These are phyloP conservation scores for Colletotrichum sp. DNA, from an alignment of 2,329 filamentous ascomycete genomes.

Conservation along the genomic window DNA sequence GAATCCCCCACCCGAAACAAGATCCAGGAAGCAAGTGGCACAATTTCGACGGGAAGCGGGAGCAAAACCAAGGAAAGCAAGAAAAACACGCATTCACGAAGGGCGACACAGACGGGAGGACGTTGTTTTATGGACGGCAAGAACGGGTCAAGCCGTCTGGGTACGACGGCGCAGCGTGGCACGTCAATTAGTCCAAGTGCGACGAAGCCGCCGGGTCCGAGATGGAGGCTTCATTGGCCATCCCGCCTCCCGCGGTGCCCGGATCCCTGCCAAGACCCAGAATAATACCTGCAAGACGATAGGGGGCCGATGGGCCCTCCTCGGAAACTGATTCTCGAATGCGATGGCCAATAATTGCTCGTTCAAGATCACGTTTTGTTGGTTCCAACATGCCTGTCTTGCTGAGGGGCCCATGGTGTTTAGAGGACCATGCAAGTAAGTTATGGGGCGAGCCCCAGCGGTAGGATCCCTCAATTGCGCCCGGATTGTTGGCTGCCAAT, in stretches of 20 bases:
- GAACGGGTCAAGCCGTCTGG: not conserved
- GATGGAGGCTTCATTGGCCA: not conserved
- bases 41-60: not conserved
- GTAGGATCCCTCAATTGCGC: not conserved
- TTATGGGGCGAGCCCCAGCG: not conserved
- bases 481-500: not conserved
- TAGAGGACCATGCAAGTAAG: not conserved
- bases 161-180: not conserved
- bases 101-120: not conserved
- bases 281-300: not conserved
- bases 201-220: constrained; percentile 7
- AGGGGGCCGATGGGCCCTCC: not conserved
- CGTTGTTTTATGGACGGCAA: not conserved
- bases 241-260: not conserved
- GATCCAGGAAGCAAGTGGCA: not conserved
- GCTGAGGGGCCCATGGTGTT: not conserved
- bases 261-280: constrained; percentile 6
- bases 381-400: not conserved
- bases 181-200: not conserved
- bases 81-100: not conserved
- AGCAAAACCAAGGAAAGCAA: not conserved
- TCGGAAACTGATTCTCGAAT: not conserved
- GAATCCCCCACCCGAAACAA: not conserved
- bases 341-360: not conserved
- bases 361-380: not conserved